Base-by-base conservation (phyloP, 179 eudicot genomes). In the Spergularia azorica region DNA sequence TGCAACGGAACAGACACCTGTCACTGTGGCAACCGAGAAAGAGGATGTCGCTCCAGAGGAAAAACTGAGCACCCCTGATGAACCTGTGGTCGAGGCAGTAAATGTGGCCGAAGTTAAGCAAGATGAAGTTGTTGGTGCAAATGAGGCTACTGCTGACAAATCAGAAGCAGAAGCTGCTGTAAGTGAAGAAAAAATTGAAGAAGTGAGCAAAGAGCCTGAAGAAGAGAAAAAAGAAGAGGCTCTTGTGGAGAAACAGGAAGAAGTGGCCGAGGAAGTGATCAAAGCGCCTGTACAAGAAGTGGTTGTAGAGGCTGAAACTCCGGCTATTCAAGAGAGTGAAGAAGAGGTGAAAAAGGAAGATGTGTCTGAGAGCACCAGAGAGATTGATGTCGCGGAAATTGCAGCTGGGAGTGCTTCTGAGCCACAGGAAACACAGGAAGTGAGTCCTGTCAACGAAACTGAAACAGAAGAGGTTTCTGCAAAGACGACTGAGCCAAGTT, bases 1-100 rank as follows among this genome's bases (percentile, higher is more conserved):
- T 74, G 70, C 62, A 70, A 11, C 58, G 6, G 76, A 77, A 74
- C 64, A 63, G 64, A 58, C 68, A 69, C 52, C 65, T 0, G 71
- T 51, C 13, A 12, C 48, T 51, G 63, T 52, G 14, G 76, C 75
- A 68, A 75, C 56, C 4, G 73, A 80, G 62, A 70, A 62, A 17
- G 83, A 80, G 50, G 69, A 46, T 18, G 79, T 75, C 52, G 66
- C 63, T 75, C 6, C 76, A 36, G 76, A 79, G 50, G 85, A 74
- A 70, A 82, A 32, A 1, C 18, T 66, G 26, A 58, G 57, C 54
- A 46, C 70, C 26, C 54, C 74, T 57, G 79, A 57, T 60, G 82
- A 21, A 1, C 57, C 63, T 60, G 71, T 59, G 63, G 26, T 58
- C 32, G 64, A 80, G 65, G 38, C 79, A 14, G 70, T 64, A 57